Conservation (phyloP, 257 asterid genomes). For the Cynanchum wilfordii region DNA sequence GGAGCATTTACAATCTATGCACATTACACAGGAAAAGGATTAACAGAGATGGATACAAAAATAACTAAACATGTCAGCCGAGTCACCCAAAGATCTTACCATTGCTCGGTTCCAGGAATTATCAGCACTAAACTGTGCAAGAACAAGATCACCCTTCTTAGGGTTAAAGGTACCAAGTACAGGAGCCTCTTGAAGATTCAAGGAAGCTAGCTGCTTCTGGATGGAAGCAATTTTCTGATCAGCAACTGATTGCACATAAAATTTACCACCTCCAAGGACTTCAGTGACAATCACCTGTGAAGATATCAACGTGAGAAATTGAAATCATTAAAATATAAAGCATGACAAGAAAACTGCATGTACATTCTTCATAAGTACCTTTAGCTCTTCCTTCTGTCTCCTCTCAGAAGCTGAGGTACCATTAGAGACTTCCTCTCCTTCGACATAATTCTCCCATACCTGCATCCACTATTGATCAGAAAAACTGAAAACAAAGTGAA, state of each 20-base stretch:
- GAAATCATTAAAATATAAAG: neutral
- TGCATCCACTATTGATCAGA: constrained; percentile 2
- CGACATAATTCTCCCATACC: constrained; percentile 35
- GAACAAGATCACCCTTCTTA: constrained; percentile 77
- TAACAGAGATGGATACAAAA: neutral
- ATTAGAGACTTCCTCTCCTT: constrained; percentile 29
- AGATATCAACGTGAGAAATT: neutral
- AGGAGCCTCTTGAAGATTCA: constrained; percentile 81
- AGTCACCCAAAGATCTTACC: constrained; percentile 42
- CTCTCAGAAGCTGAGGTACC: constrained; percentile 20
- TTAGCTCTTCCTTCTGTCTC: constrained; percentile 27
- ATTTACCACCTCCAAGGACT: constrained; percentile 85
- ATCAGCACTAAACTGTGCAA: constrained; percentile 84
- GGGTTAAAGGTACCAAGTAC: constrained; percentile 82
- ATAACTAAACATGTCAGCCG: neutral
- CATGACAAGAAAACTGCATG: neutral
- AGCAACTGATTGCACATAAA: constrained; percentile 71
- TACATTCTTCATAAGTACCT: constrained; percentile 8
- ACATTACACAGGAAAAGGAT: constrained; percentile 12
- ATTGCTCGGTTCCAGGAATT: constrained; percentile 98
- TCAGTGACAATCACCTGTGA: constrained; percentile 78
- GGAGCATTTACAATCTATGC: constrained; percentile 73
- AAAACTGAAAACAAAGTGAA: neutral
- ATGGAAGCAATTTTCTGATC: constrained; percentile 81
- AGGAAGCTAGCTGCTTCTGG: constrained; percentile 76